phyloP scores from a whole-genome alignment of 805 yeast species.

The Candida oleophila region DNA sequence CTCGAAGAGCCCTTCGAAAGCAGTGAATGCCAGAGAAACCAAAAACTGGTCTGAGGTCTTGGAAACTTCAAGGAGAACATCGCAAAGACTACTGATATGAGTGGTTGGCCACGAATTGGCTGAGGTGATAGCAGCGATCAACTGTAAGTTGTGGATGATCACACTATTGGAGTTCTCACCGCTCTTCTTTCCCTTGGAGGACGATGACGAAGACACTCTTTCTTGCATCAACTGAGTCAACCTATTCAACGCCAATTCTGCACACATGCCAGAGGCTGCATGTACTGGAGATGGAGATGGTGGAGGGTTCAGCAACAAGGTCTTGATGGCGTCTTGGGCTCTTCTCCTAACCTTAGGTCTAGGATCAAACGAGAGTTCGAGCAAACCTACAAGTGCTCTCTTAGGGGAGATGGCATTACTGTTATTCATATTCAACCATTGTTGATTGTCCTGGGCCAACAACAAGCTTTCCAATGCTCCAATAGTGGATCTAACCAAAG shows the following conservation, averaged over 20 bases:
- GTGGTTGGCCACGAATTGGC: slow-evolving; percentile 82
- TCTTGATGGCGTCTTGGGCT: slow-evolving; percentile 84
- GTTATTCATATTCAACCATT: slow-evolving; percentile 70
- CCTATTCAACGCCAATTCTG: slow-evolving; percentile 62
- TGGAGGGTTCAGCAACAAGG: slow-evolving; percentile 65
- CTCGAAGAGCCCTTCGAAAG: slow-evolving; percentile 77
- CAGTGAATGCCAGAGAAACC: slow-evolving; percentile 78
- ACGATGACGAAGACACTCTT: slow-evolving; percentile 15
- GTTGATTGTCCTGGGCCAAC: slow-evolving; percentile 71
- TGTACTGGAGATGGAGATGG: slow-evolving; percentile 77
- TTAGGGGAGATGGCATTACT: slow-evolving; percentile 64
- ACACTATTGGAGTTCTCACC: slow-evolving; percentile 47
- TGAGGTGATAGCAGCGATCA: slow-evolving; percentile 66
- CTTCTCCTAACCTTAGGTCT: slow-evolving; percentile 96
- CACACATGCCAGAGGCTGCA: slow-evolving; percentile 69
- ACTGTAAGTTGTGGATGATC: slow-evolving; percentile 74
- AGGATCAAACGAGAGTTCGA: slow-evolving; percentile 78
- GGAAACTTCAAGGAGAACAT: slow-evolving; percentile 69
- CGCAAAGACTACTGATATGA: slow-evolving; percentile 71
- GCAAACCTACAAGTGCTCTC: slow-evolving; percentile 75
- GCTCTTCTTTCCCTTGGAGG: slow-evolving; percentile 28
- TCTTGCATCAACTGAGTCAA: slow-evolving; percentile 46
- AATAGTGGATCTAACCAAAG: slow-evolving; percentile 76
- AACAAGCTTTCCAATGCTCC: slow-evolving; percentile 83
- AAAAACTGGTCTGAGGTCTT: slow-evolving; percentile 82